phyloP scores from a whole-genome alignment of 2,329 filamentous ascomycete genomes.

The Chrysoporthe cubensis region DNA sequence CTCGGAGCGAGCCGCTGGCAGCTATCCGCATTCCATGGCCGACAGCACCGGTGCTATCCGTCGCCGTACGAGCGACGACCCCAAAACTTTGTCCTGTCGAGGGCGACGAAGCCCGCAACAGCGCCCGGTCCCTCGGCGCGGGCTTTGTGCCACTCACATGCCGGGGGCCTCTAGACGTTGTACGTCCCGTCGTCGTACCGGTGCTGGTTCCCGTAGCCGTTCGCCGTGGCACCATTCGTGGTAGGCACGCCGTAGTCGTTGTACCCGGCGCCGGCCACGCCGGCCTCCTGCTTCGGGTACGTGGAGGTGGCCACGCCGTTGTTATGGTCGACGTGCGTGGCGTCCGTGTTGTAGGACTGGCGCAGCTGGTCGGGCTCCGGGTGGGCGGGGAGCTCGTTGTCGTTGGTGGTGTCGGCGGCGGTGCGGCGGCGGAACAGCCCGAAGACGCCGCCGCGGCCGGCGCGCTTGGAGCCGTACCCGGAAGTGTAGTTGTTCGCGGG shows the following conservation, averaged over 20 bases:
- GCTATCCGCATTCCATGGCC: no score
- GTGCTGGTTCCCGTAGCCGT: neutral
- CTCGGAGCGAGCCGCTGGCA: neutral
- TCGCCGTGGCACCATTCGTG: neutral
- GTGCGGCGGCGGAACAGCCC: constrained; percentile 37
- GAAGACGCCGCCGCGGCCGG: constrained; percentile 35
- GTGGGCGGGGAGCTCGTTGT: constrained; percentile 42
- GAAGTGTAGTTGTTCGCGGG: constrained; percentile 47
- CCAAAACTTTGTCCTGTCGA: neutral
- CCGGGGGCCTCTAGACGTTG: constrained; percentile 19
- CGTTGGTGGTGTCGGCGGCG: constrained; percentile 33
- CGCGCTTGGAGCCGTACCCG: constrained; percentile 37
- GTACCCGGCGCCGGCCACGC: constrained; percentile 24
- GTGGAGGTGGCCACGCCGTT: constrained; percentile 29
- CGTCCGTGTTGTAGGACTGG: constrained; percentile 43
- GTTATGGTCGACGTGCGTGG: constrained; percentile 36
- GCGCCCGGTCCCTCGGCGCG: neutral
- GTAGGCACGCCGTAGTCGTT: constrained; percentile 34
- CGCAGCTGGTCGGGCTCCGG: constrained; percentile 40
- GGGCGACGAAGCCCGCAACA: neutral
- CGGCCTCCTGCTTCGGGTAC: constrained; percentile 38
- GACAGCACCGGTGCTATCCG: neutral
- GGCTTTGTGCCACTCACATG: neutral
- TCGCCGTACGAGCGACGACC: neutral
- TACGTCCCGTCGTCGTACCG: constrained; percentile 27